Evolutionary conservation across 805 yeast species (phyloP).

Genomic region (Wickerhamomyces queroliae): DNA sequence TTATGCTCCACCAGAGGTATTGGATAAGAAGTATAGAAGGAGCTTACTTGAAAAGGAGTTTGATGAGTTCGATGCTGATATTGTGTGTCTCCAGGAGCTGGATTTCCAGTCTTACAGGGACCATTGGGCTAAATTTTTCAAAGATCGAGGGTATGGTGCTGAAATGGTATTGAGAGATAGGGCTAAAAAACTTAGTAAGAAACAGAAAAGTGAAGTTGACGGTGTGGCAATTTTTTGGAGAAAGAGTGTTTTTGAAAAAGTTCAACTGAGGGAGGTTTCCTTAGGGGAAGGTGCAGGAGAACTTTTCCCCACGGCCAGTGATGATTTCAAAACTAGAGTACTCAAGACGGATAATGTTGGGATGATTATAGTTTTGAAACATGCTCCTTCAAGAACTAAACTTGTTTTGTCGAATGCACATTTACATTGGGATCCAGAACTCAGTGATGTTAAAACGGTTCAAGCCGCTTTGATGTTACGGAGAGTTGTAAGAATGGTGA

Average conservation of each 20-base stretch:
- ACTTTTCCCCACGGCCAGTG: conserved; percentile 86
- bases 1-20: conserved; percentile 96
- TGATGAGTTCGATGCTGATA: conserved; percentile 57
- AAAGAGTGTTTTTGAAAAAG: conserved; percentile 57
- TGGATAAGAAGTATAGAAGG: conserved; percentile 87
- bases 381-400: conserved; percentile 61
- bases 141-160: conserved; percentile 72
- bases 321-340: conserved; percentile 90
- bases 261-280: conserved; percentile 72
- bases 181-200: conserved; percentile 81
- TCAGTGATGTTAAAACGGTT: conserved; percentile 91
- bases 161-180: conserved; percentile 83
- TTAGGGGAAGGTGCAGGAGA: conserved; percentile 77
- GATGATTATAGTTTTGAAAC: conserved; percentile 68
- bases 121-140: conserved; percentile 74
- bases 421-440: conserved; percentile 97
- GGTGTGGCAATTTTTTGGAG: conserved; percentile 96
- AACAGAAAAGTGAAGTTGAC: conserved; percentile 87
- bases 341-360: conserved; percentile 96
- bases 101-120: conserved; percentile 84
- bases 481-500: conserved; percentile 66
- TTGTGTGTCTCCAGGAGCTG: conserved; percentile 92
- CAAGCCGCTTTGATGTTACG: conserved; percentile 91
- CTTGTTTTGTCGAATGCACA: conserved; percentile 84
- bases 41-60: conserved; percentile 72